These are phyloP conservation scores for Cryptosporidium baileyi DNA, from an alignment of 169 alveolate genomes.

Conservation along the genomic window DNA sequence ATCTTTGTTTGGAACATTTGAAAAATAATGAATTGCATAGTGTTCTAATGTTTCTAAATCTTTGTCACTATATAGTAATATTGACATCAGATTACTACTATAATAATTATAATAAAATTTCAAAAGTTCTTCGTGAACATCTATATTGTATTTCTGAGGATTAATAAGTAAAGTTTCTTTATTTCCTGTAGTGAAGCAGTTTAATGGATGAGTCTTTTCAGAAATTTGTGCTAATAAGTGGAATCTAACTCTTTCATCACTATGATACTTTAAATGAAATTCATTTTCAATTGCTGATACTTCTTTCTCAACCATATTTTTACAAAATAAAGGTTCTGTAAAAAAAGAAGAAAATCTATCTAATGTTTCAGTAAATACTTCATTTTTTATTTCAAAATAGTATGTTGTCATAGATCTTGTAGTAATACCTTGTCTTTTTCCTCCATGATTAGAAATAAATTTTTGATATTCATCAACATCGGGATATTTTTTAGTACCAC, in stretches of 20 bases:
- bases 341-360: conserved; percentile 81
- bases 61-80: conserved; percentile 18
- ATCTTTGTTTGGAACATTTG: conserved; percentile 21
- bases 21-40: conserved; percentile 27
- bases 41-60: conserved; percentile 9
- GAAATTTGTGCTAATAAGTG: conserved; percentile 43
- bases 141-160: conserved; percentile 70
- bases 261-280: conserved; percentile 47
- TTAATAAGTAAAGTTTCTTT: conserved; percentile 67
- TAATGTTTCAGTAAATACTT: conserved; percentile 75
- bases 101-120: conserved; percentile 70
- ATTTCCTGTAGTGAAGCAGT: conserved; percentile 74
- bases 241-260: conserved; percentile 60
- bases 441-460: conserved; percentile 78
- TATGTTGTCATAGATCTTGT: conserved; percentile 81
- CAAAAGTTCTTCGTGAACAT: conserved; percentile 62
- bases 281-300: conserved; percentile 84
- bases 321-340: conserved; percentile 78
- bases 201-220: conserved; percentile 40
- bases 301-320: conserved; percentile 79
- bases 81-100: conserved; percentile 71
- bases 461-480: conserved; percentile 76
- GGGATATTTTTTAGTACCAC: conserved; percentile 87
- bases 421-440: conserved; percentile 81
- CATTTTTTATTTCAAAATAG: conserved; percentile 79